phyloP scores from a whole-genome alignment of 306 rosid genomes.

The Spatholobus suberectus region DNA sequence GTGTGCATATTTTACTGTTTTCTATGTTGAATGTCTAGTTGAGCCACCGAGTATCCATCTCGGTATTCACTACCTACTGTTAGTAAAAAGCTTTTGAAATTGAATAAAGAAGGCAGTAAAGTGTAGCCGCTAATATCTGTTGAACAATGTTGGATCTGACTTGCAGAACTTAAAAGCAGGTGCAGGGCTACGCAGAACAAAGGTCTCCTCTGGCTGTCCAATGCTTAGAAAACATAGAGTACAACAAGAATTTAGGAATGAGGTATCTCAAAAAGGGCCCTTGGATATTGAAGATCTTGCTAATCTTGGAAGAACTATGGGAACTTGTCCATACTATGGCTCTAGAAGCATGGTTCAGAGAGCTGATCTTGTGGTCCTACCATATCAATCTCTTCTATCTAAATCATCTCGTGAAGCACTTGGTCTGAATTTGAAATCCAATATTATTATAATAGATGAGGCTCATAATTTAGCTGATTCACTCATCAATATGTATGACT shows the following conservation, averaged over 20 bases:
- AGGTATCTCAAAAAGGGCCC: slow-evolving; percentile 74
- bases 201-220: slow-evolving; percentile 87
- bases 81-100: not conserved
- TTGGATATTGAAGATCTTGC: slow-evolving; percentile 97
- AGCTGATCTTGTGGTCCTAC: slow-evolving; percentile 94
- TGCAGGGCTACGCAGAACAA: slow-evolving; percentile 63
- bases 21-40: slow-evolving; percentile 23
- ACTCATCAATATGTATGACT: slow-evolving; percentile 87
- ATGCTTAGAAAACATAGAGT: slow-evolving; percentile 80
- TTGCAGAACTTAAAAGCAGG: slow-evolving; percentile 71
- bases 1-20: not conserved
- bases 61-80: slow-evolving; percentile 22
- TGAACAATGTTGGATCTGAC: slow-evolving; percentile 41
- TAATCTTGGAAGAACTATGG: slow-evolving; percentile 76
- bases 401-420: slow-evolving; percentile 97
- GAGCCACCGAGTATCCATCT: slow-evolving; percentile 8
- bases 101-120: slow-evolving; percentile 7
- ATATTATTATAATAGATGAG: slow-evolving; percentile 81
- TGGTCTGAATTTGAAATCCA: slow-evolving; percentile 82
- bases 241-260: slow-evolving; percentile 70
- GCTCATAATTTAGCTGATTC: slow-evolving; percentile 98
- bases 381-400: slow-evolving; percentile 94
- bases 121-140: slow-evolving; percentile 23
- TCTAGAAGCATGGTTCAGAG: slow-evolving; percentile 79
- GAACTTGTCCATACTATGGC: slow-evolving; percentile 95